Percentiles rank a stretch among this genome's conserved stretches.
These are phyloP conservation scores for Metroxylon sagu DNA, from an alignment of 176 grass and related monocot genomes.

Conservation along the genomic window DNA sequence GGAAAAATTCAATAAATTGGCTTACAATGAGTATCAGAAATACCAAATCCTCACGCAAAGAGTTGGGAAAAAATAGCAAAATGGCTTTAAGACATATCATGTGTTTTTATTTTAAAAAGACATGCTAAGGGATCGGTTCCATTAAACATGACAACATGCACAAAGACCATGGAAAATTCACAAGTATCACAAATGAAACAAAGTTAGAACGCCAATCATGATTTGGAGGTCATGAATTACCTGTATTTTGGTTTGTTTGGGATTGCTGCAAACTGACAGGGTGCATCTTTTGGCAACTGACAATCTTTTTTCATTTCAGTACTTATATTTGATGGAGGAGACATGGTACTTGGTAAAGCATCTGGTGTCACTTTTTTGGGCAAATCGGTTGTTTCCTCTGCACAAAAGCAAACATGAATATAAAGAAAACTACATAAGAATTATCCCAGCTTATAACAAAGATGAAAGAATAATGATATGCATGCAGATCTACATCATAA, in stretches of 20 bases:
- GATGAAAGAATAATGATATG: too few species aligned
- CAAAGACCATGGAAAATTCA: not conserved
- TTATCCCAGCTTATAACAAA: not conserved
- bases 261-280: slow-evolving; percentile 9
- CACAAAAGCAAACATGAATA: not conserved
- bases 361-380: not conserved
- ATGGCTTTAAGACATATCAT: too few species aligned
- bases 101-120: too few species aligned
- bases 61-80: too few species aligned
- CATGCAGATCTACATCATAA: too few species aligned
- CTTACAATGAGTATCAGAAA: too few species aligned
- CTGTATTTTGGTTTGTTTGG: slow-evolving; percentile 31
- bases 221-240: slow-evolving; percentile 4
- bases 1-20: too few species aligned
- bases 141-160: not conserved
- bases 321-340: slow-evolving; percentile 6
- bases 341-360: not conserved
- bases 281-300: slow-evolving; percentile 8
- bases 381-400: slow-evolving; percentile 29
- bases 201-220: not conserved
- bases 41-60: too few species aligned
- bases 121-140: too few species aligned
- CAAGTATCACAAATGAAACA: not conserved
- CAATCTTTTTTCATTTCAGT: slow-evolving; percentile 4
- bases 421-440: not conserved